Conservation (phyloP, 2,329 filamentous ascomycete genomes). For the Talaromyces sp. region DNA sequence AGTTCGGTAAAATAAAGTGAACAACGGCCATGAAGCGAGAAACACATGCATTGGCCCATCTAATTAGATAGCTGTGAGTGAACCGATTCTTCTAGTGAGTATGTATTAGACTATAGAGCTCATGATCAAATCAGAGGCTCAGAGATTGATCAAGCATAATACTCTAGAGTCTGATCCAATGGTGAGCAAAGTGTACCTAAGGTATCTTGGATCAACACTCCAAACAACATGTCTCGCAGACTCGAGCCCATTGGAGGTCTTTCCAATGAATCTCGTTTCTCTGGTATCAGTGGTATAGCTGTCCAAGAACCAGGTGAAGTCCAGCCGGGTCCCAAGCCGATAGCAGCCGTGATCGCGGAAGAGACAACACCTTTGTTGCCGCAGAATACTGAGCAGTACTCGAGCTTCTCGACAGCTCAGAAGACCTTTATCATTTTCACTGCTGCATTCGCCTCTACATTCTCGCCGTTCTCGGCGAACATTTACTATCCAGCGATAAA, state of each 20-base stretch:
- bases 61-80: not conserved
- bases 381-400: not conserved
- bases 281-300: not conserved
- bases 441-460: slow-evolving; percentile 42
- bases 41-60: not conserved
- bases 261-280: not conserved
- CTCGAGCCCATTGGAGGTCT: not conserved
- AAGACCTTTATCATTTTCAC: slow-evolving; percentile 43
- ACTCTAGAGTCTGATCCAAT: not conserved
- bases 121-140: not conserved
- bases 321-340: not conserved
- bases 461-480: slow-evolving; percentile 47
- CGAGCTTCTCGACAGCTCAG: not conserved
- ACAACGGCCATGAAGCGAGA: not conserved
- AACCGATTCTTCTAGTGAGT: not conserved
- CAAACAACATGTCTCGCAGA: not conserved
- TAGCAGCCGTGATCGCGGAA: not conserved
- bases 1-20: not conserved
- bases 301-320: not conserved
- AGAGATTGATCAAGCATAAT: not conserved
- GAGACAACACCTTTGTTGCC: not conserved
- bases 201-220: not conserved
- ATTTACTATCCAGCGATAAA: slow-evolving; percentile 47
- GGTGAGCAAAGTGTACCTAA: not conserved
- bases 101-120: not conserved